Evolutionary conservation across 2,329 filamentous ascomycete species (phyloP).

Genomic region (Alternaria consortialis): DNA sequence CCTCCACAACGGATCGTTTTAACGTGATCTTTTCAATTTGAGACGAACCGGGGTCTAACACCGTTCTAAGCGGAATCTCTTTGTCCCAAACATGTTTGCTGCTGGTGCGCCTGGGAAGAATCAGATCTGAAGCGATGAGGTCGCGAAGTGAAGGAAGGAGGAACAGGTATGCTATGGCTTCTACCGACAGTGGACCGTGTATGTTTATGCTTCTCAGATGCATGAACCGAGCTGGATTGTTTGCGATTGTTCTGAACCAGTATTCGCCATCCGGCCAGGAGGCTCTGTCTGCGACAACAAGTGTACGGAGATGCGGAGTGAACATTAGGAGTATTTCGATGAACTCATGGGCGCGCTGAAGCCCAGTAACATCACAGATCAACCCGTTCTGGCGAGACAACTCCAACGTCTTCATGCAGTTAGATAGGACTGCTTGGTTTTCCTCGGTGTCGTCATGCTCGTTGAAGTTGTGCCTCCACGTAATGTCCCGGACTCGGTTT

Average conservation of each 20-base stretch:
- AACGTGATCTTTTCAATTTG: constrained; percentile 5
- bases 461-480: constrained; percentile 3
- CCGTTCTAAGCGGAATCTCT: constrained; percentile 6
- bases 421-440: not conserved
- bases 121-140: constrained; percentile 2
- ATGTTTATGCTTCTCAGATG: constrained; percentile 5
- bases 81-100: constrained; percentile 1
- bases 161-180: constrained; percentile 14
- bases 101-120: not conserved
- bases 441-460: not conserved
- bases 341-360: constrained; percentile 4
- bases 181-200: constrained; percentile 10
- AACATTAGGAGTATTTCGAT: constrained; percentile 6
- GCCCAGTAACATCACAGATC: not conserved
- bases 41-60: constrained; percentile 3
- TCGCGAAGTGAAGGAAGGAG: constrained; percentile 10
- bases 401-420: not conserved
- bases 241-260: constrained; percentile 3
- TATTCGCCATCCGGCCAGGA: constrained; percentile 6
- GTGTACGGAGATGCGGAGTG: constrained; percentile 6
- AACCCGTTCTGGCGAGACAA: not conserved
- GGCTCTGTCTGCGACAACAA: constrained; percentile 4
- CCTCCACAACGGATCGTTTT: constrained; percentile 11
- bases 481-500: constrained; percentile 3
- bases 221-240: not conserved